phyloP scores from a whole-genome alignment of 2,329 filamentous ascomycete genomes.

The Balansia obtecta region DNA sequence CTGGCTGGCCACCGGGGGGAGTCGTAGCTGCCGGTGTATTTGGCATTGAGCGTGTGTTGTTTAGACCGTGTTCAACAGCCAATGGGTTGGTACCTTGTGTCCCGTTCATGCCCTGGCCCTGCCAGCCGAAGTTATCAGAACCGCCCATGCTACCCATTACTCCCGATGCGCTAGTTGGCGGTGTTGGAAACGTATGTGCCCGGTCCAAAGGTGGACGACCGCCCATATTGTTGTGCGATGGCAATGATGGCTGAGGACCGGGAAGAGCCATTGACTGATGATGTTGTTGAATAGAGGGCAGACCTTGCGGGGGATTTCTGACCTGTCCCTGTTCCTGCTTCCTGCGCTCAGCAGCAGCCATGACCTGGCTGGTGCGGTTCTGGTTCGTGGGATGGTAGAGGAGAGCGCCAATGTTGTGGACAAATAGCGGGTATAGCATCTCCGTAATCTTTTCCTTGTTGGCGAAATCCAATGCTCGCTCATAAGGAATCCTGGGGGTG shows the following conservation, averaged over 20 bases:
- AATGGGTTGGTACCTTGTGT: slow-evolving; percentile 56
- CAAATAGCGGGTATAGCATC: slow-evolving; percentile 86
- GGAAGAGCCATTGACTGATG: slow-evolving; percentile 51
- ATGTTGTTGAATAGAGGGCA: slow-evolving; percentile 58
- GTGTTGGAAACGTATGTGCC: slow-evolving; percentile 86
- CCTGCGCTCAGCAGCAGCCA: slow-evolving; percentile 71
- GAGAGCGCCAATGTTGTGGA: slow-evolving; percentile 89
- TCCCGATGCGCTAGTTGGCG: slow-evolving; percentile 84
- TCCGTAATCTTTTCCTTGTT: slow-evolving; percentile 99
- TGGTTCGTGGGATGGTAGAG: slow-evolving; percentile 91
- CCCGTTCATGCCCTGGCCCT: slow-evolving; percentile 46
- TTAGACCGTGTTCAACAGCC: slow-evolving; percentile 67
- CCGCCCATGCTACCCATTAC: slow-evolving; percentile 62
- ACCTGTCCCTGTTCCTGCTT: slow-evolving; percentile 58
- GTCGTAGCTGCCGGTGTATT: slow-evolving; percentile 86
- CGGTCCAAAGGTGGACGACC: slow-evolving; percentile 67
- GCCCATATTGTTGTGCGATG: slow-evolving; percentile 58
- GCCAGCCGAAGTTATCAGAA: slow-evolving; percentile 74
- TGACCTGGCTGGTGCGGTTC: slow-evolving; percentile 68
- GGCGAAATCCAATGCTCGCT: slow-evolving; percentile 92
- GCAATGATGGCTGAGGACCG: slow-evolving; percentile 39
- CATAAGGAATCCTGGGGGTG: slow-evolving; percentile 76
- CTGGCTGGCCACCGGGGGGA: slow-evolving; percentile 56
- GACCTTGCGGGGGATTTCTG: slow-evolving; percentile 43
- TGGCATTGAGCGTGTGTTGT: slow-evolving; percentile 73